Evolutionary conservation across 2,329 filamentous ascomycete genomes (phyloP), one percentile per base, ranked within the genome.

Genomic region (Gnomoniopsis sp.): DNA sequence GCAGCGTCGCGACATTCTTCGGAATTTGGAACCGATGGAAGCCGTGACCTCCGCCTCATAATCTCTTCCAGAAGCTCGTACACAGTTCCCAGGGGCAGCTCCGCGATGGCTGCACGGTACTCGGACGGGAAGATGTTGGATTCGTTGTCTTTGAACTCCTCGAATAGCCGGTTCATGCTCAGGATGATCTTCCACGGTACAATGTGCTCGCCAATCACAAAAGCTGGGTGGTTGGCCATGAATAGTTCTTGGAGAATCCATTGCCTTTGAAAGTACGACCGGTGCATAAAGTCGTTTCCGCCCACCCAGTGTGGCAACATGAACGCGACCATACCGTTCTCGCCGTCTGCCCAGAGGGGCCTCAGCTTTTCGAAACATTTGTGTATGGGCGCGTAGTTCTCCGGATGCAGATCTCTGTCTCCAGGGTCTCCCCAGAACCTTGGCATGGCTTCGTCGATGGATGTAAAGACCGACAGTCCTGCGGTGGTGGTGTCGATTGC

Each of bases 161-260:
- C 72, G 62, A 71, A 67, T 17, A 69, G 63, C 6, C 68, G 70
- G 50, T 73, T 72, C n/a, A 72, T 30, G 1, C 67, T 66, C 3
- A 74, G 63, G 8, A 74, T 54, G 57, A 72, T 70, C 51, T 67
- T 72, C 71, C 71, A 74, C 0, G 70, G 66, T 7, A 73, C 66
- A 15, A 74, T 70, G 33, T 65, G 63, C 58, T 74, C 71, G 41
- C 70, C 72, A 19, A 74, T 65, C 6, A 75, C 30, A 51, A 67
- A 66, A 10, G 58, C 58, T n/a, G 65, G 60, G 36, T 70, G 69
- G 4, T 70, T 66, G 2, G 70, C 69, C 60, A 71, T 63, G 51
- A 69, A 63, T 33, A 73, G 67, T 60, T 74, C 72, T 47, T 74
- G 70, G 1, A 74, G 63, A 50, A 74, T 72, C 72, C 72, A 74